Evolutionary conservation across 2,329 filamentous ascomycete species (phyloP), one percentile per base, ranked within the genome.

Genomic region (Curvularia lunata): DNA sequence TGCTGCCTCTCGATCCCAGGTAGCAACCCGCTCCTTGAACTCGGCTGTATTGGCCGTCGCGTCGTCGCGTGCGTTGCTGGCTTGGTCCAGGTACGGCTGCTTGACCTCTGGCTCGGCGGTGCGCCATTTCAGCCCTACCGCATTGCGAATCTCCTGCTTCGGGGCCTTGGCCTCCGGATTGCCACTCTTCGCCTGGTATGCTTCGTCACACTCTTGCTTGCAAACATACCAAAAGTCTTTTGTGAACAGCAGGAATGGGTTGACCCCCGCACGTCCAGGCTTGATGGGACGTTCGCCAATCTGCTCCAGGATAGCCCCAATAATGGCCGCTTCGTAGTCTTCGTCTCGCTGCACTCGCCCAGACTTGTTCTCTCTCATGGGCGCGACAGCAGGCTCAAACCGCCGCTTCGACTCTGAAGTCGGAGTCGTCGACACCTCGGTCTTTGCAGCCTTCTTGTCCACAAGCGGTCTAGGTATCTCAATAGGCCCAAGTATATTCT

Each of bases 121-220:
- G 66, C 90, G 91, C 95, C 95, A 99, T 88, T 95, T 93, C 72
- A 90, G 89, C 27, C 93, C 93, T 9, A 95, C 86, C 74, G 92
- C 91, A 49, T 88, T 86, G 32, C 95, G 90, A 54, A 98, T 90
- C 70, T 96, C 91, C 68, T 88, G 84, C 41, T 85, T 83, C 2
- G 82, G 80, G 2, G 84, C 85, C 67, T 92, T 96, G 6, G 89
- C 87, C 42, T 85, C 83, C 0, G 87, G 80, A 65, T 89, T 88
- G 10, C 86, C 85, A 50, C 87, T 88, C 30, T 86, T 83, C 3
- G 84, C 81, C 54, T 84, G 83, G 27, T 88, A 85, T n/a, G 84
- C 85, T 51, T 88, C 85, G 60, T 90, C 86, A 69, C 89, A 90
- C 68, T 89, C 84, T 4, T 84, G 78, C 70, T 87, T 88, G 64